phyloP scores from a whole-genome alignment of 2,329 filamentous ascomycete species.

The Botrytis pseudocinerea region DNA sequence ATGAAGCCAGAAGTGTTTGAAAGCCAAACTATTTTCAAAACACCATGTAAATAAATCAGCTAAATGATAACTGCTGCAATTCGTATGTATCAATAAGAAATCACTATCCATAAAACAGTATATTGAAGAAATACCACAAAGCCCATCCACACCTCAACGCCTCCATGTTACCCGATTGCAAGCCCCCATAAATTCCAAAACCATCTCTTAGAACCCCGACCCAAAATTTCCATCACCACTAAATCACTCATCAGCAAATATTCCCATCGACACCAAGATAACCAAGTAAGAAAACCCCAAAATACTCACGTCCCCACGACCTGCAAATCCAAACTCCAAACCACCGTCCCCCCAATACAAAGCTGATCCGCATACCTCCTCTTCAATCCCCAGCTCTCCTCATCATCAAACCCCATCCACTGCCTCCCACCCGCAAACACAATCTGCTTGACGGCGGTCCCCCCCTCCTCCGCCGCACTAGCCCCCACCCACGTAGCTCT shows the following conservation, averaged over 20 bases:
- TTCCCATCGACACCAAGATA: too few relatives aligned
- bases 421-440: constrained; percentile 41
- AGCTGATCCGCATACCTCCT: constrained; percentile 32
- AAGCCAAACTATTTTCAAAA: not conserved
- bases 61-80: not conserved
- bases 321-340: constrained; percentile 26
- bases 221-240: constrained; percentile 21
- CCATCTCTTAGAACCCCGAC: not conserved
- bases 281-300: not conserved
- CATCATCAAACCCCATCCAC: constrained; percentile 48
- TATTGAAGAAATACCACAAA: not conserved
- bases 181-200: not conserved
- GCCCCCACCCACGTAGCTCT: constrained; percentile 31
- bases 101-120: not conserved
- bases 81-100: not conserved
- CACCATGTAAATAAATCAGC: not conserved
- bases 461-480: not conserved
- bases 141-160: not conserved
- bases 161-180: not conserved
- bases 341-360: constrained; percentile 38
- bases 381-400: constrained; percentile 29
- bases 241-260: not conserved
- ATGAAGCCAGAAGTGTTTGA: not conserved
- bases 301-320: constrained; percentile 15
- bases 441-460: constrained; percentile 29